Base-by-base conservation (phyloP, 192 early-diverging fungal genomes). In the Tieghemiomyces parasiticus region DNA sequence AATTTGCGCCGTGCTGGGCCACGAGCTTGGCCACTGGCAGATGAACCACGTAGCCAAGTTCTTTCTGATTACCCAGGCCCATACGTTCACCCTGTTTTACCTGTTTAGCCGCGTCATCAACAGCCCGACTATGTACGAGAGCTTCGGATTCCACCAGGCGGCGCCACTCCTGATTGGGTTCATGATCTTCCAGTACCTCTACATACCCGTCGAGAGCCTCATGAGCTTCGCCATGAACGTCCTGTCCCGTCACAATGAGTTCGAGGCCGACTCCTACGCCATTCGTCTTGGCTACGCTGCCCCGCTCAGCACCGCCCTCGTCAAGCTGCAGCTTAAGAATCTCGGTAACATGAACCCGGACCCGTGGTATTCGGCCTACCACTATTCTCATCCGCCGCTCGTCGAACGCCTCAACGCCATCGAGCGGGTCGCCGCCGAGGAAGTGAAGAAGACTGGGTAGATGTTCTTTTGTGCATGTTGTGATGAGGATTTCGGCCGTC, bases 21-120 rank as follows among this genome's bases (percentile, higher is more conserved):
- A 98, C 66, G 95, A 98, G 74, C 76, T 98, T 22, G 95, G 95
- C 0, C 95, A 98, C 67, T 98, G 95, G 95, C 72, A 83, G 35
- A 79, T 81, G 60, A 84, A 79, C 71, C 95, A 98, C 61, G 80
- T 90, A 2, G 56, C 91, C 60, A 81, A 80, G 51, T 81, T 83
- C 61, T 81, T 98, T 10, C 58, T 73, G 2, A 74, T 87, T 28
- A 69, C 72, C 26, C 90, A 94, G 68, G 51, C 86, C 31, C 88
- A 95, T 58, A 71, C 81, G 3, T 86, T 98, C 59, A 45, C 70
- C 4, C 62, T 89, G 10, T 85, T 88, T 65, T 92, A 84, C 68
- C 62, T 83, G 13, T 91, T 91, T 58, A 83, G 84, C n/a, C 75
- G 73, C 51, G 79, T 87, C 58, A 76, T 95, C 44, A 67, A 87